Evolutionary conservation across 2,329 filamentous ascomycete species (phyloP).

Genomic region (Cladosporium velox): DNA sequence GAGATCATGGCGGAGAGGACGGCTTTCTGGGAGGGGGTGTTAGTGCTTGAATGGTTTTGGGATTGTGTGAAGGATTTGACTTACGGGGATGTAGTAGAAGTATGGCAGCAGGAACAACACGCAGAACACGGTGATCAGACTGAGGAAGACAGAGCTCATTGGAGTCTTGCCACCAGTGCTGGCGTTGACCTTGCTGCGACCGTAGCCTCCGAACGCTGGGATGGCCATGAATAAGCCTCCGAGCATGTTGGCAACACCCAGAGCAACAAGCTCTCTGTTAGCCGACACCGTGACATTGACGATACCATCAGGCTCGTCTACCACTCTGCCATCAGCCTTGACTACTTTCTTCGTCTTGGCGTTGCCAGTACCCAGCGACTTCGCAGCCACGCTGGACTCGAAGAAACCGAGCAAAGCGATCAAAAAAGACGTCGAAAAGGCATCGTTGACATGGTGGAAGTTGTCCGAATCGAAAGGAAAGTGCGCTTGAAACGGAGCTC

Average conservation of each 20-base stretch:
- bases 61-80: conserved; percentile 40
- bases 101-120: conserved; percentile 83
- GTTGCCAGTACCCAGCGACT: conserved; percentile 70
- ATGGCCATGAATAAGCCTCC: conserved; percentile 90
- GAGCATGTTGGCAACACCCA: conserved; percentile 87
- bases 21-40: conserved; percentile 65
- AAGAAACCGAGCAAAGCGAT: conserved; percentile 98
- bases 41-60: background rate
- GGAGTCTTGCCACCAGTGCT: conserved; percentile 89
- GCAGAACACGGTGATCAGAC: conserved; percentile 76
- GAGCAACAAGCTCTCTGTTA: conserved; percentile 88
- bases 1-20: conserved; percentile 92
- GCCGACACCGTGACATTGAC: conserved; percentile 81
- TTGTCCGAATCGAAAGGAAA: conserved; percentile 80
- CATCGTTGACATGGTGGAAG: conserved; percentile 79
- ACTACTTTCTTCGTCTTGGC: conserved; percentile 46
- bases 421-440: conserved; percentile 87
- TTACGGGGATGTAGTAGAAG: conserved; percentile 92
- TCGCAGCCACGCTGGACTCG: conserved; percentile 93
- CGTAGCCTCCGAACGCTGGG: conserved; percentile 94
- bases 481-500: conserved; percentile 73
- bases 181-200: conserved; percentile 90
- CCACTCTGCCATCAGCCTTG: conserved; percentile 35
- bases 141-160: conserved; percentile 88
- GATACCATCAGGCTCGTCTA: conserved; percentile 55